Evolutionary conservation across 2,329 filamentous ascomycete species (phyloP).

Genomic region (Paramyrothecium roridum): DNA sequence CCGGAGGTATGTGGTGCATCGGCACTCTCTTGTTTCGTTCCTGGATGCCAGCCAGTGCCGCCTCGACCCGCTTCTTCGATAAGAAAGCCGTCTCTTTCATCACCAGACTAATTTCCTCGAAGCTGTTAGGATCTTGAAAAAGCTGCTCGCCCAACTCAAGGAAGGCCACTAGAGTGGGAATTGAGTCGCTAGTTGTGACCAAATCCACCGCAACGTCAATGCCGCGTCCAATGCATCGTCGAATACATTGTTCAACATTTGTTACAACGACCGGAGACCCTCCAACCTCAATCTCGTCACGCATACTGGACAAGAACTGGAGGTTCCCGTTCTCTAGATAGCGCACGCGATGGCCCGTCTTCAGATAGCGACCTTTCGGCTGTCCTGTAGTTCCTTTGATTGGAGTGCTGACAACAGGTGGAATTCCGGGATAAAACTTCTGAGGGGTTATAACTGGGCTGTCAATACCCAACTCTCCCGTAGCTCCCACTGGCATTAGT

Average conservation of each 20-base stretch:
- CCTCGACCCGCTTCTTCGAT: constrained; percentile 40
- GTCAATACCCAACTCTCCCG: constrained; percentile 60
- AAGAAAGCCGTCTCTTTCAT: constrained; percentile 41
- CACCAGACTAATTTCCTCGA: constrained; percentile 32
- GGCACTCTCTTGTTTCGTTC: constrained; percentile 22
- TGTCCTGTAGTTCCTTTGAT: constrained; percentile 16
- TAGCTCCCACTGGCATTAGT: constrained; percentile 49
- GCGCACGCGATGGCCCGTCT: constrained; percentile 48
- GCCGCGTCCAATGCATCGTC: constrained; percentile 41
- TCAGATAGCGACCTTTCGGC: constrained; percentile 36
- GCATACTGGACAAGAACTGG: constrained; percentile 42
- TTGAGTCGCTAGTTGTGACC: constrained; percentile 40
- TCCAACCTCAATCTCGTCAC: constrained; percentile 36
- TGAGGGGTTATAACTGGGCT: constrained; percentile 36
- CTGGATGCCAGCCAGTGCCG: constrained; percentile 30
- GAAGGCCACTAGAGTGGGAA: constrained; percentile 43
- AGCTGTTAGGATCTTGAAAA: constrained; percentile 32
- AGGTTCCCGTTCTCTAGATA: constrained; percentile 46
- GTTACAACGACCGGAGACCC: constrained; percentile 37
- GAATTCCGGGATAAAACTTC: constrained; percentile 25
- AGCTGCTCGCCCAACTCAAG: constrained; percentile 42
- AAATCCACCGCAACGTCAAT: constrained; percentile 48
- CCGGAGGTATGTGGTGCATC: constrained; percentile 39
- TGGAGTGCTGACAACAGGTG: constrained; percentile 19
- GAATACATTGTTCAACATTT: constrained; percentile 44